Base-by-base conservation (phyloP, 2,329 filamentous ascomycete species). In the Dactylellina sp. region DNA sequence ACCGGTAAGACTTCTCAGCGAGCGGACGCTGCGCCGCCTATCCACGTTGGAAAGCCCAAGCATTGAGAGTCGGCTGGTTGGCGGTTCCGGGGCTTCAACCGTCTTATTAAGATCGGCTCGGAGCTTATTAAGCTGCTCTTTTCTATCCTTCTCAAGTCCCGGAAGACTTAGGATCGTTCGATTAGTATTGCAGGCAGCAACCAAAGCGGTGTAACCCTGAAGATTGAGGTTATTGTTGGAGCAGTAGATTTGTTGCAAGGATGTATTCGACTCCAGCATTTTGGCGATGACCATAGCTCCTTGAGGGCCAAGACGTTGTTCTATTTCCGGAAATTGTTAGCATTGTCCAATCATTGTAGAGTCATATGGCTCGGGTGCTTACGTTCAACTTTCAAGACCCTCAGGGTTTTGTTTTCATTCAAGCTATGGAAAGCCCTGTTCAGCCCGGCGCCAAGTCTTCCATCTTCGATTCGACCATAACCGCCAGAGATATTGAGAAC, bases 221-320 rank as follows among this genome's bases (percentile, higher is more conserved):
- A 91, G 83, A 49, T 88, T 88, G 63, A 91, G 89, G 62, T 88
- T 87, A 78, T 92, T 92, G 79, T 89, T 88, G 75, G 89, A 89
- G 79, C 89, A 91, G 77, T 90, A 84, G 4, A 92, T 83, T 78
- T 91, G 87, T 24, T 85, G 84, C 3, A 92, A 81, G 0, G 85
- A 86, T 1, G 80, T 83, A 77, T 91, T 91, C 74, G 84, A 84
- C 77, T 89, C 87, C 37, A 91, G 81, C 14, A 91, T 89, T 16
- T 89, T 88, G 1, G 89, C 87, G 37, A 91, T 82, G 0, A 88
- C 89, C 78, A 86, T 90, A 2, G 89, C 89, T 32, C 89, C 89
- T 80, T 89, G 88, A 20, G 90, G 80, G 2, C 89, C 89, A 5
- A 91, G 84, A 75, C 87, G 89, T 81, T 91, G 89, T 79, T 89